Conservation (phyloP, 148 eudicot species). For the Drosera capensis region DNA sequence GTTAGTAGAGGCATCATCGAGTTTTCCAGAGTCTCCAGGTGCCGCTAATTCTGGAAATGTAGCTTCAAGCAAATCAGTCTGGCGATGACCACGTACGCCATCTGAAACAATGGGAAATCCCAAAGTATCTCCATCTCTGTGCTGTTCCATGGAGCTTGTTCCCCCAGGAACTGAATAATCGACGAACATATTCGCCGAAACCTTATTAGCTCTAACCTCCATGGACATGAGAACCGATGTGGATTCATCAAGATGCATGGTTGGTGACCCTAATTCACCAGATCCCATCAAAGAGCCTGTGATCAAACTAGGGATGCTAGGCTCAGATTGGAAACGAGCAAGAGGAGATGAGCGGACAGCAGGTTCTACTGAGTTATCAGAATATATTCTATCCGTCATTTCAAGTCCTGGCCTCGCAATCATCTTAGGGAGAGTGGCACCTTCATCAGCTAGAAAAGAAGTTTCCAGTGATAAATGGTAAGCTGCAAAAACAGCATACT, state of each 20-base stretch:
- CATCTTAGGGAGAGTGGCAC: conserved; percentile 77
- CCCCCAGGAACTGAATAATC: conserved; percentile 17
- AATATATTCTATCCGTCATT: conserved; percentile 17
- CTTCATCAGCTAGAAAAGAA: conserved; percentile 93
- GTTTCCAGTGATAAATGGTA: conserved; percentile 90
- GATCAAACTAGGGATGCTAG: conserved; percentile 8
- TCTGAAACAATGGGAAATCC: conserved; percentile 6
- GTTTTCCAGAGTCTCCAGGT: conserved; percentile 13
- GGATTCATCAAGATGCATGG: conserved; percentile 12
- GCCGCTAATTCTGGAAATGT: conserved; percentile 18
- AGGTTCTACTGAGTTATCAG: conserved; percentile 21
- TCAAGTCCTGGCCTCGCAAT: conserved; percentile 17
- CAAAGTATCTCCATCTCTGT: conserved; percentile 9
- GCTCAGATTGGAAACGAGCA: conserved; percentile 5
- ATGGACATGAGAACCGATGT: conserved; percentile 10
- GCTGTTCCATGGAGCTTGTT: conserved; percentile 5
- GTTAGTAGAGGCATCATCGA: conserved; percentile 33
- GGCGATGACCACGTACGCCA: conserved; percentile 12
- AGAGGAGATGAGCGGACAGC: conserved; percentile 13
- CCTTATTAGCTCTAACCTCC: conserved; percentile 19
- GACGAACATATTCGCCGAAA: conserved; percentile 7
- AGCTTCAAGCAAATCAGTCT: conserved; percentile 12
- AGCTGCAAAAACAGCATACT: conserved; percentile 88
- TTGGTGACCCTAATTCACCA: conserved; percentile 13
- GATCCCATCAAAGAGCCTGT: conserved; percentile 16